Base-by-base conservation (phyloP, 352 stramenopile genomes). In the Phytopythium aichiense region DNA sequence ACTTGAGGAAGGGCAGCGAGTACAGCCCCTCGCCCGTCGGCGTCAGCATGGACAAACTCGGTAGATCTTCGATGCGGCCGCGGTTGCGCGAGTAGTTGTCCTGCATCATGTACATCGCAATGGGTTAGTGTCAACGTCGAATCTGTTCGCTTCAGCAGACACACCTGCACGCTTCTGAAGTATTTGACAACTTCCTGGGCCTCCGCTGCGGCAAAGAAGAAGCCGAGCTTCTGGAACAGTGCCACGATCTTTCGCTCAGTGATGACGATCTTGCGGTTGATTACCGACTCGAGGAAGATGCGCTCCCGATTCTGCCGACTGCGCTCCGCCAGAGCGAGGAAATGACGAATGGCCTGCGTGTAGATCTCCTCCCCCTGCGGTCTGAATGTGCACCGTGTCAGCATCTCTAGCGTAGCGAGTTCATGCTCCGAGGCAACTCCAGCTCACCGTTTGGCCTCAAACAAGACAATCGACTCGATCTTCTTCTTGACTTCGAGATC, bases 241-340 rank as follows among this genome's bases (percentile, higher is more conserved):
- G 65, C 63, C 16, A 62, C 45, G 7, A 89, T 68, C 53, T 87
- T 85, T 20, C 76, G 71, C 31, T 91, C 81, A 0, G 81, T 91
- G 33, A 91, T 69, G 7, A 91, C 75, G 22, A 77, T 40, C 45
- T 82, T 83, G 9, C 81, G 69, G 37, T 84, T 89, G 28, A 88
- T 84, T 35, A 89, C 75, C 7, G 79, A 74, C 40, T 88, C 81
- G 38, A 91, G 72, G 40, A 91, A 85, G 7, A 54, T 61, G 12
- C 79, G 63, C 60, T 89, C 81, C 18, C 67, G 70, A n/a, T 74
- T 85, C n/a, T 77, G 65, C 6, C 72, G 62, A 28, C 66, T 70
- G 33, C 75, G 66, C 8, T 69, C 57, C 15, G 81, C 81, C 12
- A 87, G 50, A 1, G 81, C 78, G 0, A 91, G 55, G 43, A 89